Evolutionary conservation across 1,284 basidiomycete genomes (phyloP).

Genomic region (Vanrija pseudolonga): DNA sequence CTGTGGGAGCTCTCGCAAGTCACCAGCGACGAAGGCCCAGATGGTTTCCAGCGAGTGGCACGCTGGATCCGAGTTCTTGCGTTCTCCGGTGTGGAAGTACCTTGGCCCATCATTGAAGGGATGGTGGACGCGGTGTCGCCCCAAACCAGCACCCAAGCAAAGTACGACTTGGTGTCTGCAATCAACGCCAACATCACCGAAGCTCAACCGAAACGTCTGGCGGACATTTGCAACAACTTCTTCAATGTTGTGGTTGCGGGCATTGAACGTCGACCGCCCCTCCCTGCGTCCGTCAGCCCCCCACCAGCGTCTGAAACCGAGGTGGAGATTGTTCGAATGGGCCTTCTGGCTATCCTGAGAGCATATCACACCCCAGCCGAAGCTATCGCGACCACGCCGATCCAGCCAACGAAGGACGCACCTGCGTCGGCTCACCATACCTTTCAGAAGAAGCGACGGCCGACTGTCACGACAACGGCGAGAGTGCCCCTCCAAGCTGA

Average conservation of each 20-base stretch:
- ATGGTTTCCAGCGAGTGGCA: conserved; percentile 56
- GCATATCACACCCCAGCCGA: conserved; percentile 25
- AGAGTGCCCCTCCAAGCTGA: conserved; percentile 19
- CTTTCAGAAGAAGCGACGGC: background rate
- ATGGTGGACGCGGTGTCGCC: conserved; percentile 19
- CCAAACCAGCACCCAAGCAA: conserved; percentile 13
- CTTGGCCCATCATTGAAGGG: conserved; percentile 38
- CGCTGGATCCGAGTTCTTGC: conserved; percentile 65
- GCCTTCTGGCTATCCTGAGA: conserved; percentile 18
- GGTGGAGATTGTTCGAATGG: conserved; percentile 7
- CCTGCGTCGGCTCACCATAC: too few species aligned
- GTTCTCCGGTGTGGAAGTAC: conserved; percentile 65
- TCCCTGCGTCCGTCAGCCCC: too few species aligned
- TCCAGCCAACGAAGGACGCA: conserved; percentile 16
- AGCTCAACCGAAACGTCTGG: conserved; percentile 22
- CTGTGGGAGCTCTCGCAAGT: conserved; percentile 58
- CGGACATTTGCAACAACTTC: conserved; percentile 22
- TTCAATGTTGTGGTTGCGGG: conserved; percentile 13
- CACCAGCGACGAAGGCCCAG: conserved; percentile 51
- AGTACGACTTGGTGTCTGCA: conserved; percentile 30
- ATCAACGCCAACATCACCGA: conserved; percentile 26
- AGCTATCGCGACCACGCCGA: conserved; percentile 15
- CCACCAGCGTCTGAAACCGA: background rate
- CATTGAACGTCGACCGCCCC: background rate
- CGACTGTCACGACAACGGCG: background rate